Base-by-base conservation (phyloP, 2,329 filamentous ascomycete genomes). In the Aspergillus jensenii region DNA sequence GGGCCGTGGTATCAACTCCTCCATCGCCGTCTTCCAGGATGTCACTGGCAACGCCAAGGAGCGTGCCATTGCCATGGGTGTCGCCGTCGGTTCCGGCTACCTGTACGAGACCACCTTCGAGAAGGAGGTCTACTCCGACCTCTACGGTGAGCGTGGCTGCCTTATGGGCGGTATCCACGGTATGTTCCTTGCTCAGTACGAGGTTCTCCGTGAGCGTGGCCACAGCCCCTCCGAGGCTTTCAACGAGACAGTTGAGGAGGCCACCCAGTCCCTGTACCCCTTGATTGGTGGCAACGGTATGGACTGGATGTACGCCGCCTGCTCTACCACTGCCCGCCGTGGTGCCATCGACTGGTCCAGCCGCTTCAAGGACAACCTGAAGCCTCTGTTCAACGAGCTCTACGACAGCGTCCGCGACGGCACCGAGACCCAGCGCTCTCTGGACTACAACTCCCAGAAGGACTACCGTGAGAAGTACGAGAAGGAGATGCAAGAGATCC, bases 261-360 rank as follows among this genome's bases (percentile, higher is more conserved):
- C 95, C 67, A 99, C 95, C 53, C 95, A 99, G 87, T 91, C 87
- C 68, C 85, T 99, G 75, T 99, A 99, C 87, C 95, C 95, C 65
- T 86, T 99, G 75, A 99, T 99, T 74, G 95, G 93, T 75, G 87
- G 86, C 81, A 90, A 98, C 82, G 95, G 95, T 75, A 98, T 99
- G 95, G 95, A 99, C 85, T 99, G 96, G 92, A 99, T 99, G 95
- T 99, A 96, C 84, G 93, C 93, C 78, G 95, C 95, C 68, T 99
- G 95, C 90, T 98, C 93, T 65, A 99, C 95, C 76, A 99, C 95
- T 59, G 95, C 95, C 75, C 91, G 95, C 75, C 93, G 95, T 76
- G 95, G 95, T 81, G 95, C 95, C 81, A 96, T 99, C 77, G 95
- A 99, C 87, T 99, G 95, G 95, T 93, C 89, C 77, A 88, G 89